Base-by-base conservation (phyloP, 164 flowering plant species). In the Piper betle region DNA sequence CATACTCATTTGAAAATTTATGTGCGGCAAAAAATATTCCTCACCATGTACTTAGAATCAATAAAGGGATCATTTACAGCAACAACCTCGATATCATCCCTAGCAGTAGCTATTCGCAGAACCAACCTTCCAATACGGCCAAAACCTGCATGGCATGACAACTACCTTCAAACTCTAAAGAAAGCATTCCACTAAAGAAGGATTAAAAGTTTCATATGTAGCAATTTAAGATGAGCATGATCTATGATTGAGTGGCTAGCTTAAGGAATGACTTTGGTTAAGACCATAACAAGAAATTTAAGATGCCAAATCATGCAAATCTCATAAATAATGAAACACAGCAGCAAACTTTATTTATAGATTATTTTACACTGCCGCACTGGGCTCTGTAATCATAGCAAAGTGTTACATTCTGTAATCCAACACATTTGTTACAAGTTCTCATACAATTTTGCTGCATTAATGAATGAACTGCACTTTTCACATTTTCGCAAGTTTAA, bases 51-150 rank as follows among this genome's bases (percentile, higher is more conserved):
- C 62, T 80, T 88, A 0, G 89, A 84, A 81, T 90, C 95, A 71
- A 93, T 76, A 64, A 90, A 93, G 56, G 97, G 99, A 70, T 93
- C 99, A 66, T 93, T 93, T 61, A 93, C 87, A 6, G 96, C 97
- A 15, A 93, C 96, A 59, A 93, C 95, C 25, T 88, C 96, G 62
- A 93, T 74, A 67, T 90, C 97, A 81, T 90, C 88, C 73, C 97
- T 84, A 55, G 66, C 69, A 39, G 78, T 71, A 53, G 99, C 97
- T 33, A 90, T 66, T 58, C 97, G 81, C 37, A 93, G 74, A 53
- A 90, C 96, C 76, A 93, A 66, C 70, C 99, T 81, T 63, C 99
- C 99, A 74, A 93, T 93, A 53, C 99, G 86, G 52, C 99, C 99
- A 88, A 93, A 93, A 68, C 99, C 99, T 93, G 78, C 71, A 62